These are phyloP conservation scores for Salix caprea DNA, from an alignment of 345 rosid species.

Conservation along the genomic window DNA sequence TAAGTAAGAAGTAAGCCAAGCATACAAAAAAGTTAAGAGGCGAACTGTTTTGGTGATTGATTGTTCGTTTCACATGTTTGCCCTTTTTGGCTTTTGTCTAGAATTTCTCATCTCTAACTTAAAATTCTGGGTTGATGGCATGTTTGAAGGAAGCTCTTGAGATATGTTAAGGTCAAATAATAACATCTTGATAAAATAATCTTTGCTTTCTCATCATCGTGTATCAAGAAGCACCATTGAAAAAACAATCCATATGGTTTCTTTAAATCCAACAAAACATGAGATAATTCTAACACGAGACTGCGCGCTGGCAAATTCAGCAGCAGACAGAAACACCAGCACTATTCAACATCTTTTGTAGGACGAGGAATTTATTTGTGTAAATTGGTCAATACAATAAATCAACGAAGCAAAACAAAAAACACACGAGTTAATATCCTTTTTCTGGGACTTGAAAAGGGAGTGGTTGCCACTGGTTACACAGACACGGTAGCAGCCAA, in stretches of 20 bases:
- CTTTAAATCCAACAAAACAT: not conserved
- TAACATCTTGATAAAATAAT: not conserved
- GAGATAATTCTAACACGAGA: not conserved
- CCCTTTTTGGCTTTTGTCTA: slow-evolving; percentile 20
- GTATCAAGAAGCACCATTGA: not conserved
- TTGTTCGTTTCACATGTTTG: slow-evolving; percentile 4
- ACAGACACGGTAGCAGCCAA: slow-evolving; percentile 11
- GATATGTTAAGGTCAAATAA: not conserved
- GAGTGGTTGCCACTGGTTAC: slow-evolving; percentile 19
- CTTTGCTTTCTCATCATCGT: not conserved
- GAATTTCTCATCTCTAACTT: not conserved
- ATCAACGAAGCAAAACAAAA: not conserved
- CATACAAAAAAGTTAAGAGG: slow-evolving; percentile 9
- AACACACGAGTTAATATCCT: not conserved
- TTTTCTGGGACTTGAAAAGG: slow-evolving; percentile 6
- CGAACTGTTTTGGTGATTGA: slow-evolving; percentile 24
- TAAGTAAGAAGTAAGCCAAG: slow-evolving; percentile 23
- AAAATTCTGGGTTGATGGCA: not conserved
- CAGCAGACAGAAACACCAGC: slow-evolving; percentile 6
- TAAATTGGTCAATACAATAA: slow-evolving; percentile 5
- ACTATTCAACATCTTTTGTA: not conserved
- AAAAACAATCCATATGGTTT: not conserved
- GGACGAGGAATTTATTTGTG: slow-evolving; percentile 28
- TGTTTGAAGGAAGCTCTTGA: not conserved
- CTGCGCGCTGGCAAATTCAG: slow-evolving; percentile 9